Evolutionary conservation across 2,329 filamentous ascomycete species (phyloP).

Genomic region (Colletotrichum sp.): DNA sequence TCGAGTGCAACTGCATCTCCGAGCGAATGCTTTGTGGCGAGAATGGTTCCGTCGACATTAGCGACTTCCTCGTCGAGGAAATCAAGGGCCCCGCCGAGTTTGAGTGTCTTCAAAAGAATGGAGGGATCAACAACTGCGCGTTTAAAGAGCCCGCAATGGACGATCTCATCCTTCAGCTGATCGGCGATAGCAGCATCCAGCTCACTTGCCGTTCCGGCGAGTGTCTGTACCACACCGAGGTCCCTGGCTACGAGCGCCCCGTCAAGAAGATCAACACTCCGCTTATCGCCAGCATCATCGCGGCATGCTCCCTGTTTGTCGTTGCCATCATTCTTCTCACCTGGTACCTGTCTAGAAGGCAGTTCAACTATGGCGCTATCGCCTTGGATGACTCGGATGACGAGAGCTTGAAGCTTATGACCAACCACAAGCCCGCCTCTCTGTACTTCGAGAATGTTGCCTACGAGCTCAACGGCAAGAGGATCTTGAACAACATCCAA

Average conservation of each 20-base stretch:
- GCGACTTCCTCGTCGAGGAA: conserved; percentile 81
- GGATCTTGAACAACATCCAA: conserved; percentile 80
- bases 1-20: conserved; percentile 86
- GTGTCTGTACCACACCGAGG: conserved; percentile 90
- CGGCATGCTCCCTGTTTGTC: conserved; percentile 82
- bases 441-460: conserved; percentile 88
- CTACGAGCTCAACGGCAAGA: conserved; percentile 86
- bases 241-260: conserved; percentile 87
- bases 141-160: conserved; percentile 96
- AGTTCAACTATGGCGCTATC: conserved; percentile 73
- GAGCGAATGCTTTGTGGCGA: conserved; percentile 95
- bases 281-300: conserved; percentile 92
- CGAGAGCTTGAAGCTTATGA: conserved; percentile 82
- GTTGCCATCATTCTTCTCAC: conserved; percentile 83
- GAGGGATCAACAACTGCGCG: conserved; percentile 69
- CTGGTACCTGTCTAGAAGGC: conserved; percentile 87
- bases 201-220: conserved; percentile 86
- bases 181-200: conserved; percentile 89
- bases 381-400: conserved; percentile 89
- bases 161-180: conserved; percentile 83
- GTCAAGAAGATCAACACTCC: conserved; percentile 97
- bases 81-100: conserved; percentile 92
- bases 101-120: conserved; percentile 71
- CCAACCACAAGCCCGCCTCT: conserved; percentile 89
- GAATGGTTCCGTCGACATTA: conserved; percentile 88